These are phyloP conservation scores for Strobilomyces dryophilus DNA, from an alignment of 768 basidiomycete genomes.

Conservation along the genomic window DNA sequence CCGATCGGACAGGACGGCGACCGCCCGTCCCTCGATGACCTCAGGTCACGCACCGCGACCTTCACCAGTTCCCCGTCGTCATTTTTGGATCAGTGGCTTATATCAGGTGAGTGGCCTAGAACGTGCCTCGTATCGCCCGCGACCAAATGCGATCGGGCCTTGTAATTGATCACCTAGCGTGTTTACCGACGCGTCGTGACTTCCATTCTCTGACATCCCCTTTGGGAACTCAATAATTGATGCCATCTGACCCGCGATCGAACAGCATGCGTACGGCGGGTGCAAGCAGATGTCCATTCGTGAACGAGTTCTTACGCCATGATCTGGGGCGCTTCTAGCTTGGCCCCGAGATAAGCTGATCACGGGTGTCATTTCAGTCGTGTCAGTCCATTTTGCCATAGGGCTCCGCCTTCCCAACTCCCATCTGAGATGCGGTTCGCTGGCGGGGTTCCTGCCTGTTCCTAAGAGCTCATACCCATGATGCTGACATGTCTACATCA, in stretches of 20 bases:
- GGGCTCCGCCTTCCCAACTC: background rate
- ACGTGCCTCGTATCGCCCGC: conserved; percentile 16
- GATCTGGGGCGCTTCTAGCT: conserved; percentile 7
- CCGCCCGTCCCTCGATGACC: too few relatives aligned
- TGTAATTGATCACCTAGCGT: conserved; percentile 20
- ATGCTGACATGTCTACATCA: conserved; percentile 23
- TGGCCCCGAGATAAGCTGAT: conserved; percentile 14
- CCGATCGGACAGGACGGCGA: too few relatives aligned
- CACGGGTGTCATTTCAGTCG: conserved; percentile 2
- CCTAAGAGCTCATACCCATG: conserved; percentile 1
- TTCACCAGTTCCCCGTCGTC: conserved; percentile 27
- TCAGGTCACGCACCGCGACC: too few relatives aligned
- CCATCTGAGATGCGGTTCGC: background rate
- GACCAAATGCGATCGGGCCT: conserved; percentile 22
- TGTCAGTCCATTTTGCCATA: conserved; percentile 9
- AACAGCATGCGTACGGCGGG: conserved; percentile 11
- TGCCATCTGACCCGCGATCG: conserved; percentile 21
- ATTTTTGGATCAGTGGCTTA: conserved; percentile 12
- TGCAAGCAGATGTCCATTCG: conserved; percentile 10
- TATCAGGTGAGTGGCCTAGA: conserved; percentile 9
- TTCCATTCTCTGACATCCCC: conserved; percentile 24
- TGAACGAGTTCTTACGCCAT: conserved; percentile 14
- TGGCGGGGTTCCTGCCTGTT: conserved; percentile 4
- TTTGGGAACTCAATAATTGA: conserved; percentile 14
- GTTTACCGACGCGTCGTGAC: conserved; percentile 10